Conservation (phyloP, 2,329 filamentous ascomycete species). For the Alternaria arborescens region DNA sequence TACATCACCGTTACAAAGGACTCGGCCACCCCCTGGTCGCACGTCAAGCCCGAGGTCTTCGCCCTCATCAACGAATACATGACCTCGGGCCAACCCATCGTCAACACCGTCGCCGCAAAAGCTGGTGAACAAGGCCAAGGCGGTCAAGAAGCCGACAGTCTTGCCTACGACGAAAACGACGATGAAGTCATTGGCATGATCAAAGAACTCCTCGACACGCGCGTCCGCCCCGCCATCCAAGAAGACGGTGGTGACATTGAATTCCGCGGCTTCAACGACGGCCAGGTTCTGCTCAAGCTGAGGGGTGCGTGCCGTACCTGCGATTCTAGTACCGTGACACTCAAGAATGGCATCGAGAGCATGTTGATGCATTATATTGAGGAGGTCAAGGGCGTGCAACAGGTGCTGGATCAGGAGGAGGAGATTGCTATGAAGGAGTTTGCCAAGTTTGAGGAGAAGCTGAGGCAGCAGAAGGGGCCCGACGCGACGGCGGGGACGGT, state of each 20-base stretch:
- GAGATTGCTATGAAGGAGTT: constrained; percentile 88
- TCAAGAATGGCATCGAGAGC: constrained; percentile 97
- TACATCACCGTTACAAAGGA: constrained; percentile 98
- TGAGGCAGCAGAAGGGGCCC: constrained; percentile 66
- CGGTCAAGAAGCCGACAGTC: constrained; percentile 68
- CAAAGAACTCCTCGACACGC: constrained; percentile 94
- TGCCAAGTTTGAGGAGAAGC: constrained; percentile 91
- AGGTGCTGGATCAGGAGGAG: constrained; percentile 91
- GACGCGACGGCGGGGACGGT: constrained; percentile 60
- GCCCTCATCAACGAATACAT: constrained; percentile 93
- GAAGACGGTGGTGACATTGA: constrained; percentile 98
- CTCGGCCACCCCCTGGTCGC: constrained; percentile 87
- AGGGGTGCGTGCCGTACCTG: constrained; percentile 94
- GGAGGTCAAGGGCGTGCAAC: constrained; percentile 90
- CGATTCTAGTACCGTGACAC: constrained; percentile 93
- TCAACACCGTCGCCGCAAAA: constrained; percentile 73
- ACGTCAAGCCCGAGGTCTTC: constrained; percentile 95
- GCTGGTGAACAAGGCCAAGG: constrained; percentile 60
- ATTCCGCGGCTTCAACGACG: constrained; percentile 86
- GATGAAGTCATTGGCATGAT: constrained; percentile 97
- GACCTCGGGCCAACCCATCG: constrained; percentile 81
- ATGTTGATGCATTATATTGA: constrained; percentile 96
- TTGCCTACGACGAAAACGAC: constrained; percentile 88
- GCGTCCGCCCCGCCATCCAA: constrained; percentile 94
- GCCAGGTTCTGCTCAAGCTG: constrained; percentile 85